Base-by-base conservation (phyloP, 1,139 yeast species). In the Yamadazyma epiphylla region DNA sequence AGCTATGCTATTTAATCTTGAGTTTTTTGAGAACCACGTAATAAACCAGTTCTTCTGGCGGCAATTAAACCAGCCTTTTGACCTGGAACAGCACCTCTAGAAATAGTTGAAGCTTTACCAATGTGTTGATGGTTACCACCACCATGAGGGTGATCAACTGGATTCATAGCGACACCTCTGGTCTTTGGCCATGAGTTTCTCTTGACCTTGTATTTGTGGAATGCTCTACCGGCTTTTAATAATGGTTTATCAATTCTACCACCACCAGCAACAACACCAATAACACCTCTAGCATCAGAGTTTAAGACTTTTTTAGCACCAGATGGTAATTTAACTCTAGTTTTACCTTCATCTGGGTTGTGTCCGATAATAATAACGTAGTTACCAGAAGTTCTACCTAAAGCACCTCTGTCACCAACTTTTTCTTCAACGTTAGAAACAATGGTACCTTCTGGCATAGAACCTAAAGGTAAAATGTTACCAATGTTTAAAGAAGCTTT, bases 51-150 rank as follows among this genome's bases (percentile, higher is more conserved):
- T 83, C 97, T 87, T 85, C 97, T 88, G 70, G 97, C 97, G 62
- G 97, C 97, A 70, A 89, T 89, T 69, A 89, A 88, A 89, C 97
- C 97, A 70, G 94, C 95, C 94, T 89, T 89, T 79, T 89, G 97
- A 86, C 97, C 97, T 63, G 97, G 77, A 68, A 89, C 97, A 58
- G 96, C 96, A 70, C 94, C 95, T 84, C 97, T 87, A 56, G 95
- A 81, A 62, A 89, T 89, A 63, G 97, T 89, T 60, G 96, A 89
- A 64, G 96, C 96, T 83, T 89, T 88, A 88, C 97, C 96, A 80
- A 89, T 89, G 74, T 89, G 97, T 80, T 89, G 96, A 76, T 89
- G 96, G 96, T 89, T 89, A 89, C 96, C 97, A 87, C 96, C 96
- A 84, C 96, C 96, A 74, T 88, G 96, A 70, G 97, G 97, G 80